Conservation (phyloP, 2,329 filamentous ascomycete species). For the Apiospora phragmitis region DNA sequence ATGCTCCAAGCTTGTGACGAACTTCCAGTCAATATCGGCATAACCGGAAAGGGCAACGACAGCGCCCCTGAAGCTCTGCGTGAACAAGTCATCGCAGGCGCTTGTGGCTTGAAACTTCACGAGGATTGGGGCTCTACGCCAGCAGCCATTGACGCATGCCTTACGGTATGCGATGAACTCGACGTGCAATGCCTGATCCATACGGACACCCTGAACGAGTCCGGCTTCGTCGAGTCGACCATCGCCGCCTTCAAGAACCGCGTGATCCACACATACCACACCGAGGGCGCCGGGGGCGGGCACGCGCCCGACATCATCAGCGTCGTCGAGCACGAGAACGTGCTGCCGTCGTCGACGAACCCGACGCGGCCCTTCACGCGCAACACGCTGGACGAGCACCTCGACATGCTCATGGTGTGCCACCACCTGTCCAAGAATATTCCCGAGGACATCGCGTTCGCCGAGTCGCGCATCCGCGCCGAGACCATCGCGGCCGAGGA, state of each 20-base stretch:
- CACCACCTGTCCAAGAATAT: conserved; percentile 92
- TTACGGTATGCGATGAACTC: conserved; percentile 82
- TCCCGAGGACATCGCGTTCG: conserved; percentile 93
- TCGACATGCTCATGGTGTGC: conserved; percentile 99
- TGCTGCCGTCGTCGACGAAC: conserved; percentile 88
- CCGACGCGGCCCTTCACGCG: conserved; percentile 86
- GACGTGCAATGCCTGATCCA: conserved; percentile 95
- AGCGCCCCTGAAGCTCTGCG: conserved; percentile 67
- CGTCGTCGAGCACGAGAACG: conserved; percentile 85
- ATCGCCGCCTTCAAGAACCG: conserved; percentile 82
- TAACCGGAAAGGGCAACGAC: conserved; percentile 95
- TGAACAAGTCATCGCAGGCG: conserved; percentile 81
- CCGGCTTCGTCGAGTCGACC: conserved; percentile 93
- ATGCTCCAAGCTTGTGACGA: conserved; percentile 88
- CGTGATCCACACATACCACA: conserved; percentile 96
- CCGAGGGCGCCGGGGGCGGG: conserved; percentile 90
- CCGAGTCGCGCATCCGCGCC: conserved; percentile 88
- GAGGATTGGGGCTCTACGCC: conserved; percentile 96
- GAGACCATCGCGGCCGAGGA: conserved; percentile 98
- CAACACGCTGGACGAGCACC: conserved; percentile 93
- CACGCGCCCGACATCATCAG: conserved; percentile 96
- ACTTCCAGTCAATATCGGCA: conserved; percentile 83
- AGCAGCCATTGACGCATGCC: conserved; percentile 85
- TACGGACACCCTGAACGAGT: conserved; percentile 95
- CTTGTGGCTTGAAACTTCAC: conserved; percentile 88